Percentiles rank a stretch among this genome's conserved stretches.
Conservation (phyloP, 129 eudicot genomes). For the Pittosporum tobira region DNA sequence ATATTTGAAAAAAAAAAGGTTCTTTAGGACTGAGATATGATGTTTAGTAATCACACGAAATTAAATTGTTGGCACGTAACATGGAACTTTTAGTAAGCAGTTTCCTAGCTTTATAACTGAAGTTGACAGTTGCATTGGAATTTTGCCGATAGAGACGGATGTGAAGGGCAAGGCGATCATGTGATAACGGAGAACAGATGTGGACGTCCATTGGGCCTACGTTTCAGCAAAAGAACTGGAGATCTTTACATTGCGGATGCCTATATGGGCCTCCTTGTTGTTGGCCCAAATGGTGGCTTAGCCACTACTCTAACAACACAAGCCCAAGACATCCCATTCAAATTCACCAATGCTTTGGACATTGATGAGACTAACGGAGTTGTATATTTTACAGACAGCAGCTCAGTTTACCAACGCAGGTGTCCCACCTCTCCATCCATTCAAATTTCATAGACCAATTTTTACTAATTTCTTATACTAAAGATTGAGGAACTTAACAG, state of each 20-base stretch:
- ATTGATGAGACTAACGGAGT: constrained; percentile 25
- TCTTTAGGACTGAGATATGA: no score
- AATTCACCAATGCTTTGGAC: constrained; percentile 41
- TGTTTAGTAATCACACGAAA: no score
- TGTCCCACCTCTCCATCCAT: constrained; percentile 3
- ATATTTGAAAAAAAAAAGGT: no score
- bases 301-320: constrained; percentile 28
- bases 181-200: constrained; percentile 37
- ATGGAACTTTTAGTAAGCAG: no score
- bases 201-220: constrained; percentile 53
- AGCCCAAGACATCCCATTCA: constrained; percentile 26
- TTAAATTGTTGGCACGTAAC: no score
- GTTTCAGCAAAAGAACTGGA: constrained; percentile 29
- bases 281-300: constrained; percentile 42
- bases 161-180: constrained; percentile 7
- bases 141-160: constrained; percentile 5
- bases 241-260: constrained; percentile 57
- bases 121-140: no score
- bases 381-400: constrained; percentile 37
- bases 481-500: no score
- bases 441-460: no score
- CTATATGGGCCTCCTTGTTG: constrained; percentile 39
- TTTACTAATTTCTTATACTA: no score
- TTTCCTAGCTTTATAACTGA: no score
- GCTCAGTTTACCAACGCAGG: constrained; percentile 37